Conservation (phyloP, 306 rosid genomes). For the Vigna hirtella region DNA sequence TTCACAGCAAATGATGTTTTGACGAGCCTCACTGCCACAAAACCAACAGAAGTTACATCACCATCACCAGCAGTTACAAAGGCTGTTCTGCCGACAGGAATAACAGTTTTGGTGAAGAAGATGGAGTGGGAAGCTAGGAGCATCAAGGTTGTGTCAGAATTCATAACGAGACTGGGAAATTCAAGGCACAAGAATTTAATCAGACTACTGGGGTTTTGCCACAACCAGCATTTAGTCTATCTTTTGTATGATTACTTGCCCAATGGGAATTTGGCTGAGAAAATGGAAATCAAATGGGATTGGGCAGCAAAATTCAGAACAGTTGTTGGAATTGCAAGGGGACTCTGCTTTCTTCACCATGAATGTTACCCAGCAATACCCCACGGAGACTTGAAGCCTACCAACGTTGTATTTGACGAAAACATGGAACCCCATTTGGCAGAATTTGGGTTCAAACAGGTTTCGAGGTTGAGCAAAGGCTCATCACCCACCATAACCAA, state of each 20-base stretch:
- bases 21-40: slow-evolving; percentile 64
- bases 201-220: slow-evolving; percentile 76
- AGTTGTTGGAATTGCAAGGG: slow-evolving; percentile 75
- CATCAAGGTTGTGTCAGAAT: slow-evolving; percentile 55
- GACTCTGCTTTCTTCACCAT: slow-evolving; percentile 90
- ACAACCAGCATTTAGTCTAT: slow-evolving; percentile 77
- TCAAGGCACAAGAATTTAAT: slow-evolving; percentile 76
- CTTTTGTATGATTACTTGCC: slow-evolving; percentile 82
- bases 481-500: slow-evolving; percentile 50
- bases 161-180: slow-evolving; percentile 67
- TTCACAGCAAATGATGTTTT: slow-evolving; percentile 83
- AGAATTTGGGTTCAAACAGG: slow-evolving; percentile 78
- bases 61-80: slow-evolving; percentile 60
- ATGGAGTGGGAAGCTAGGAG: slow-evolving; percentile 71
- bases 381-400: slow-evolving; percentile 86
- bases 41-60: slow-evolving; percentile 56
- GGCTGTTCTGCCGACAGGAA: slow-evolving; percentile 92
- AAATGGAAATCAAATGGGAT: slow-evolving; percentile 63
- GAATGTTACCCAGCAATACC: slow-evolving; percentile 81
- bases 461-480: slow-evolving; percentile 60
- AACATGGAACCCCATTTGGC: slow-evolving; percentile 86
- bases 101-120: slow-evolving; percentile 80
- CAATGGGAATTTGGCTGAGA: slow-evolving; percentile 82
- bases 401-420: slow-evolving; percentile 84
- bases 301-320: slow-evolving; percentile 77